Base-by-base conservation (phyloP, 331 rosid genomes). In the Quercus phellos region DNA sequence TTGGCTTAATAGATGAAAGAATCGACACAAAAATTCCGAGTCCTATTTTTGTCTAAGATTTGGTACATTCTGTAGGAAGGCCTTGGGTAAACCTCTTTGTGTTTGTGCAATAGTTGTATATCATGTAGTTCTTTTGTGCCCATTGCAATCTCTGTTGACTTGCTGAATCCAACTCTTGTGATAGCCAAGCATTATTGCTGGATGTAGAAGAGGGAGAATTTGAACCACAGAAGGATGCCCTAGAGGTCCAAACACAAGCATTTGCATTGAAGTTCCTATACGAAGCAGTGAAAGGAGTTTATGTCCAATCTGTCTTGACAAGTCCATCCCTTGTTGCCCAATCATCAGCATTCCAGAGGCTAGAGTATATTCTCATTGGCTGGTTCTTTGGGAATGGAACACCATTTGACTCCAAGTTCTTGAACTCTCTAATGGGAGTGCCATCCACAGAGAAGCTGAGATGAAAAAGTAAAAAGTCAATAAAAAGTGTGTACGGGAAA, bases 321-420 rank as follows among this genome's bases (percentile, higher is more conserved):
- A 88, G 85, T 6, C 90, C 94, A 3, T 92, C 92, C 26, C 90
- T 80, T 12, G 94, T 85, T 3, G 93, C 93, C 91, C 89, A 90
- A 5, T 85, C 85, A 63, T 87, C 93, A 3, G 90, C 91, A n/a
- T 84, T 81, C 90, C 88, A 88, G 0, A 89, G 77, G 38, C 91
- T 89, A 0, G 93, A 84, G 78, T 87, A 79, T 9, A 89, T 79
- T 74, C 90, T 89, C 96, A 90, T 89, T 0, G 88, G 64, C 32
- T 89, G 93, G 11, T 50, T 13, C 54, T 84, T 87, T 5, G 93
- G 96, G 73, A 85, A 91, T 5, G 90, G 80, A 35, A 89, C 82
- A 3, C 91, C 91, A 0, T 30, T 72, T 14, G 91, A 77, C 17
- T 87, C 93, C 77, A 50, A 56, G 84, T 85, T 91, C 85, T 84